Conservation (phyloP, 768 basidiomycete species). For the Tylopilus intermedius region DNA sequence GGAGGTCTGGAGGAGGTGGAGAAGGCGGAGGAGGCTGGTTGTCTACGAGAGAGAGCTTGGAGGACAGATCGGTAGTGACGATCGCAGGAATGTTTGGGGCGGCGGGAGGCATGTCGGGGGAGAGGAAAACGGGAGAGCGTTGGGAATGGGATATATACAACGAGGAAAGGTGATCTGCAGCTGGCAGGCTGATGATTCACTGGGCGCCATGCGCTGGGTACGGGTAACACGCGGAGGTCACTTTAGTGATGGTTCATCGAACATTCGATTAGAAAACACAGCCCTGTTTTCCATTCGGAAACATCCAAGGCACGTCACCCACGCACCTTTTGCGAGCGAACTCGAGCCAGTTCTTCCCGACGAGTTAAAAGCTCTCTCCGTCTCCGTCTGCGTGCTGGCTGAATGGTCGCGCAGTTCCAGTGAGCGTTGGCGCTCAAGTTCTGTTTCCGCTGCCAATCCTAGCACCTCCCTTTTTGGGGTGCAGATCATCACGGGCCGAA, state of each 20-base stretch:
- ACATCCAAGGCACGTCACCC: slow-evolving; percentile 10
- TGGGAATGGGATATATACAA: slow-evolving; percentile 7
- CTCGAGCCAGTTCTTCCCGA: background rate
- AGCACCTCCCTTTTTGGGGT: slow-evolving; percentile 19
- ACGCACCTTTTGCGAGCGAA: background rate
- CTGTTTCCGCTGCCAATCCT: background rate
- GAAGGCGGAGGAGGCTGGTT: background rate
- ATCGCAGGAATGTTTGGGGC: slow-evolving; percentile 29
- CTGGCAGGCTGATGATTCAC: background rate
- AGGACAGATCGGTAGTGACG: slow-evolving; percentile 34
- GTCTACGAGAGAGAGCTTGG: slow-evolving; percentile 21
- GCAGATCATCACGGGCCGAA: slow-evolving; percentile 22
- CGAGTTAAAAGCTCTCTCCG: background rate
- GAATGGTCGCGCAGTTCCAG: background rate
- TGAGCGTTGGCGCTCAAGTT: background rate
- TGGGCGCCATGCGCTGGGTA: background rate
- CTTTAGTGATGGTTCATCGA: slow-evolving; percentile 5
- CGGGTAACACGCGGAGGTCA: background rate
- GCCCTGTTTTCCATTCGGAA: slow-evolving; percentile 24
- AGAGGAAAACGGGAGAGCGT: background rate
- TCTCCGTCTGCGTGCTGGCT: background rate
- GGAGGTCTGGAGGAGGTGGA: slow-evolving; percentile 10
- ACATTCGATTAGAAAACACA: slow-evolving; percentile 30
- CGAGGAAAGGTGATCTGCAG: background rate
- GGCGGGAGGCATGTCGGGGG: slow-evolving; percentile 17